Evolutionary conservation across 2,329 filamentous ascomycete species (phyloP).

Genomic region (Cercospora sp.): DNA sequence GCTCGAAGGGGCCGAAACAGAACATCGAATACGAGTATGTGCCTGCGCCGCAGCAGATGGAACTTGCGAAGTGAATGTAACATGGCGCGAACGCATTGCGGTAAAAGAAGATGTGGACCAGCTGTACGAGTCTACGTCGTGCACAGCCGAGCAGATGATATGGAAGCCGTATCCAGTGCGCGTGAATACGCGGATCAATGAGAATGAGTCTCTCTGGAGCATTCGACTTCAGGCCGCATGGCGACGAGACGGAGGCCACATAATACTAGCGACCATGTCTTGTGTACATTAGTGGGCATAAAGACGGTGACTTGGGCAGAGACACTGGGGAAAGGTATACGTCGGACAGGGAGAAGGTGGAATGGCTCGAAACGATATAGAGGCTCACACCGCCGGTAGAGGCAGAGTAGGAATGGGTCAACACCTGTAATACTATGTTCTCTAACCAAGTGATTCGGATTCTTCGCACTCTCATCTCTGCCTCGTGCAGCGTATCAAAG

Average conservation of each 20-base stretch:
- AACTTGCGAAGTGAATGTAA: conserved; percentile 37
- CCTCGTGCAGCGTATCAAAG: not conserved
- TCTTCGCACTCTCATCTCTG: not conserved
- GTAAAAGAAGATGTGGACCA: not conserved
- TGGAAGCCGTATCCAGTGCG: not conserved
- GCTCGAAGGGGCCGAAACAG: conserved; percentile 59
- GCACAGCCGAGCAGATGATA: not conserved
- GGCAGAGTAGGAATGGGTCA: too few relatives aligned
- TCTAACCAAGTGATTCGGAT: not conserved
- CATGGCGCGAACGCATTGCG: not conserved
- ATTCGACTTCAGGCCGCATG: not conserved
- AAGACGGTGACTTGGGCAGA: not conserved
- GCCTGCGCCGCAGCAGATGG: conserved; percentile 55
- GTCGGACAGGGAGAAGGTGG: not conserved
- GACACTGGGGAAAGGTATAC: not conserved
- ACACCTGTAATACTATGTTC: not conserved
- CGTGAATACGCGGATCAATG: not conserved
- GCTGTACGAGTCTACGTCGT: not conserved
- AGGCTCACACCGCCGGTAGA: not conserved
- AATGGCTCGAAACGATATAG: not conserved
- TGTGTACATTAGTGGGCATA: not conserved
- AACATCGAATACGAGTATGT: conserved; percentile 81
- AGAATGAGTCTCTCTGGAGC: not conserved
- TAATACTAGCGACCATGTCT: not conserved
- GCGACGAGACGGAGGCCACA: not conserved